A percentile compares a stretch with the other conserved stretches of the same genome.
These are phyloP conservation scores for Protomyces arabidopsidicola DNA, from an alignment of 1,139 yeast genomes.

Conservation along the genomic window DNA sequence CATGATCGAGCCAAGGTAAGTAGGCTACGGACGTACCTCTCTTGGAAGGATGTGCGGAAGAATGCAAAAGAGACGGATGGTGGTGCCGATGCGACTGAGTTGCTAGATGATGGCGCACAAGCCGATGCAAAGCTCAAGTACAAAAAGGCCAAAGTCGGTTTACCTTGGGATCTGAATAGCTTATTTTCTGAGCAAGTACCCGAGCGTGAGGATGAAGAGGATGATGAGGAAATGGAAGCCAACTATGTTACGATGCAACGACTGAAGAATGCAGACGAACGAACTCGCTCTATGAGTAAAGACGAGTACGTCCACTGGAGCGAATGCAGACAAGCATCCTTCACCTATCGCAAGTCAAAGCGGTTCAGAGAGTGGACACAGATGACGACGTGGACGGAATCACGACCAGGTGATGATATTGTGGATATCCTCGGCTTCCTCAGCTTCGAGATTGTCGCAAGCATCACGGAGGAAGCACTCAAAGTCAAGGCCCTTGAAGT, in stretches of 20 bases:
- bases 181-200: slow-evolving; percentile 90
- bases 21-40: slow-evolving; percentile 77
- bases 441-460: slow-evolving; percentile 94
- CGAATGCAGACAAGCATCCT: slow-evolving; percentile 95
- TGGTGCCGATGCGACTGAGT: slow-evolving; percentile 53
- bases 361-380: slow-evolving; percentile 97
- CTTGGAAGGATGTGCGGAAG: slow-evolving; percentile 97
- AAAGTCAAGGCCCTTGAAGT: slow-evolving; percentile 51
- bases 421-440: slow-evolving; percentile 90
- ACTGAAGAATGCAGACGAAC: slow-evolving; percentile 85
- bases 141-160: slow-evolving; percentile 71
- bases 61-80: slow-evolving; percentile 94
- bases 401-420: slow-evolving; percentile 93
- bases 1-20: slow-evolving; percentile 94
- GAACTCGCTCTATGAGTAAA: slow-evolving; percentile 88
- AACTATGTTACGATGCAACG: slow-evolving; percentile 80
- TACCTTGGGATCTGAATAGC: slow-evolving; percentile 94
- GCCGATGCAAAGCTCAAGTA: slow-evolving; percentile 58
- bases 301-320: slow-evolving; percentile 99
- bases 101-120: slow-evolving; percentile 38
- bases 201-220: slow-evolving; percentile 74
- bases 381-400: slow-evolving; percentile 73
- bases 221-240: slow-evolving; percentile 86
- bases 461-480: slow-evolving; percentile 86
- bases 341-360: slow-evolving; percentile 87